Base-by-base conservation (phyloP, 1,139 yeast species). In the Blastobotrys serpentis region DNA sequence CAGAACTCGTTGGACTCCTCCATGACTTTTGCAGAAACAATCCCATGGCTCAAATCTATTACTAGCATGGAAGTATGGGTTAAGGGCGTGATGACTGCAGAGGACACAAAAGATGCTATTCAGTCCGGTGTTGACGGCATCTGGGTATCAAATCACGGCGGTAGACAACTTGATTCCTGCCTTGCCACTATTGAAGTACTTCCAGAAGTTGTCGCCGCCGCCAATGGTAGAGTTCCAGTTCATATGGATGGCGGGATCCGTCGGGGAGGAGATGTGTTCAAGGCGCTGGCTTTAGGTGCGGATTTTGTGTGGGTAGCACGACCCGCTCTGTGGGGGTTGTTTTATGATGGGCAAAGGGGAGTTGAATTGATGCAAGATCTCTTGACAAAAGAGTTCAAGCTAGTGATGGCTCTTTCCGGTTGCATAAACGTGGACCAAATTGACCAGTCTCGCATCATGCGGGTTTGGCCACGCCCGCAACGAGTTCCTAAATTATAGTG, bases 281-380 rank as follows among this genome's bases (percentile, higher is more conserved):
- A 81, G 56, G 86, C 86, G 0, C 64, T 82, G 22, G 81, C 85
- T 50, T 68, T 82, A 10, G 88, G 88, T 3, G 88, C 87, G 4
- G 79, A 78, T 53, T 86, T 83, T 29, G 87, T 82, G 25, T 86
- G 87, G 52, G 66, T 82, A 30, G 87, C 87, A 3, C 68, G 87
- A 51, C 86, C 87, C 0, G 81, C 81, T 57, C 68, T 81, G 19
- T 82, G 81, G 61, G 85, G 86, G 10, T 75, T 81, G 74, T 74
- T 80, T 8, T 72, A 81, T 2, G 79, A 81, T 55, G 87, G 88
- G 1, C 84, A 79, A 52, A 76, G 71, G 1, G 88, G 88, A 16
- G 81, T 80, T n/a, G 74, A 69, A 55, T 52, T 58, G 43, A 56
- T 63, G 52, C 56, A 57, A 42, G 54, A 56, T 29, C 56, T 68